A percentile compares a stretch with the other conserved stretches of the same genome.
Evolutionary conservation across 2,329 filamentous ascomycete genomes (phyloP).

Genomic region (Pyrenophora teres): DNA sequence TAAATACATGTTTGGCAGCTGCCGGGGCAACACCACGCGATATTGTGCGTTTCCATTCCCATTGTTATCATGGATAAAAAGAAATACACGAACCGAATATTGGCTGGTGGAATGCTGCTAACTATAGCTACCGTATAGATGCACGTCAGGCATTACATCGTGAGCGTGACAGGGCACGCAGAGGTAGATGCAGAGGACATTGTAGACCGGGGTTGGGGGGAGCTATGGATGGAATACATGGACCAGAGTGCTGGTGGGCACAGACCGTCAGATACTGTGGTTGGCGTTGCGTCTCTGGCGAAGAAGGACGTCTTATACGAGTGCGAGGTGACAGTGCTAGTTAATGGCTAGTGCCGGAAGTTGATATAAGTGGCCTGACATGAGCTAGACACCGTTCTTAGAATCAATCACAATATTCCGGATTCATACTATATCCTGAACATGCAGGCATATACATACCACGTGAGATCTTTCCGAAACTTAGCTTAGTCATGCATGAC

Average conservation of each 20-base stretch:
- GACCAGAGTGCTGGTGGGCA: conserved; percentile 12
- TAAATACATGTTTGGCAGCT: conserved; percentile 33
- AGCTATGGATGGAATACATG: conserved; percentile 45
- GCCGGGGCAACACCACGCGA: conserved; percentile 42
- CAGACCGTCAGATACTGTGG: too few relatives aligned
- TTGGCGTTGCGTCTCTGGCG: too few relatives aligned
- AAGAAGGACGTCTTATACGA: too few relatives aligned
- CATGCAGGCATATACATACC: too few relatives aligned
- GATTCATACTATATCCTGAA: too few relatives aligned
- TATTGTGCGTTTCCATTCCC: conserved; percentile 18
- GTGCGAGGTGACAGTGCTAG: too few relatives aligned
- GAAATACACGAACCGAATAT: not conserved
- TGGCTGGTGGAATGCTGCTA: not conserved
- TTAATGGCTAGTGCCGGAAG: too few relatives aligned
- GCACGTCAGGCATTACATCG: conserved; percentile 44
- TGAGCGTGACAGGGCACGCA: conserved; percentile 38
- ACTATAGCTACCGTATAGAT: conserved; percentile 12
- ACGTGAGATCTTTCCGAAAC: too few relatives aligned
- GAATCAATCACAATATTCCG: too few relatives aligned
- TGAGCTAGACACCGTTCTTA: too few relatives aligned
- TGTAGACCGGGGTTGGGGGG: conserved; percentile 39
- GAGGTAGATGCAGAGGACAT: conserved; percentile 29
- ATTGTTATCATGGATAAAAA: not conserved
- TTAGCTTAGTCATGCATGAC: conserved; percentile 46
- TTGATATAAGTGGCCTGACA: too few relatives aligned